phyloP scores from a whole-genome alignment of 768 basidiomycete species.

The Candolleomyces eurysporus region DNA sequence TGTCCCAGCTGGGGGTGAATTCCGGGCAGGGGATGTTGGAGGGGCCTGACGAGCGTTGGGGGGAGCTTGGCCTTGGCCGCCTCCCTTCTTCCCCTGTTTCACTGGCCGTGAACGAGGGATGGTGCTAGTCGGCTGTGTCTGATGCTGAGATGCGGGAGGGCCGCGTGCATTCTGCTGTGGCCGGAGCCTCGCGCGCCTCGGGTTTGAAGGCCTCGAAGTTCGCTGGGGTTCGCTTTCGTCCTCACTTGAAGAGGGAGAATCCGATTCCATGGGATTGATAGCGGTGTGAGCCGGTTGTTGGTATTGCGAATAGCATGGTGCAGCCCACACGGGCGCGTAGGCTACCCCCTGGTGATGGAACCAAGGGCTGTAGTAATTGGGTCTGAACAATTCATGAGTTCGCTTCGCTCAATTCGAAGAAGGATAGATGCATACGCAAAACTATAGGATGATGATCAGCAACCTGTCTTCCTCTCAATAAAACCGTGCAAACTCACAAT shows the following conservation, averaged over 20 bases:
- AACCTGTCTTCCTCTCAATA: neutral
- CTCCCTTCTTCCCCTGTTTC: neutral
- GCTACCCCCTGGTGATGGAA: constrained; percentile 1
- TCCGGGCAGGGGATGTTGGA: no score
- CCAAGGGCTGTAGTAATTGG: neutral
- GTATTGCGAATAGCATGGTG: constrained; percentile 1
- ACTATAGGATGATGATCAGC: neutral
- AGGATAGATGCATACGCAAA: neutral
- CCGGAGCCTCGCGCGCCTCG: no score
- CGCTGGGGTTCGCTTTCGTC: neutral
- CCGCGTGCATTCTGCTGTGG: neutral
- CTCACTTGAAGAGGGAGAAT: neutral
- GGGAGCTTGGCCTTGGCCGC: no score
- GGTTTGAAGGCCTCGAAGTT: neutral
- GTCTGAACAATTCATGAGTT: neutral
- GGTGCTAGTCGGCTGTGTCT: neutral
- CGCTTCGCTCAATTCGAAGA: neutral
- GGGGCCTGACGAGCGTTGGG: no score
- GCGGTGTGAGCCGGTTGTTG: neutral
- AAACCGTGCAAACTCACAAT: neutral
- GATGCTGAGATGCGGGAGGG: neutral
- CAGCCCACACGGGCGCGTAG: neutral
- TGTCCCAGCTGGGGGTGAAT: no score
- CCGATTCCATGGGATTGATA: neutral
- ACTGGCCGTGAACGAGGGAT: neutral